These are phyloP conservation scores for Saccharomyces pastorianus DNA, from an alignment of 1,139 yeast genomes.

Conservation along the genomic window DNA sequence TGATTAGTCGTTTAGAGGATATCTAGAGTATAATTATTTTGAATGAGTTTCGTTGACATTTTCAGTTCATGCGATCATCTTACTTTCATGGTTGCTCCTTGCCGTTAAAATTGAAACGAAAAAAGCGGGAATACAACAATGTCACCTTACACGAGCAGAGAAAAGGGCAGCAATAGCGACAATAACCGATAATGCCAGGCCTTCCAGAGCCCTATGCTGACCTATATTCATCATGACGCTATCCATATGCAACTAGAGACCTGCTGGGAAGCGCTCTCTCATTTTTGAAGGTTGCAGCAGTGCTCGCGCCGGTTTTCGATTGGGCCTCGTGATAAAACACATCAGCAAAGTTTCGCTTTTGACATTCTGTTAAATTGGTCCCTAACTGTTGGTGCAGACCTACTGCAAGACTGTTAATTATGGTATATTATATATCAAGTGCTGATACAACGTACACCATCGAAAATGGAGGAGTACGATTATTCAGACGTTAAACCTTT, in stretches of 20 bases:
- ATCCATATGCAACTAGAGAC: not conserved
- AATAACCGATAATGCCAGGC: constrained; percentile 5
- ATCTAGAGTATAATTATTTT: not conserved
- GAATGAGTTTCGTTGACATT: not conserved
- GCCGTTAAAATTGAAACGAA: not conserved
- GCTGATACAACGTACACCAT: constrained; percentile 4
- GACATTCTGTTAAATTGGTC: not conserved
- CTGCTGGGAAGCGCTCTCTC: not conserved
- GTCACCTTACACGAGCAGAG: constrained; percentile 1
- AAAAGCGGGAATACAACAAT: not conserved
- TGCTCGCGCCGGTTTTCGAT: not conserved
- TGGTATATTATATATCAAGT: not conserved
- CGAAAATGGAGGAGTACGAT: not conserved
- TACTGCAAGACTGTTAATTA: not conserved
- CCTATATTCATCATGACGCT: not conserved
- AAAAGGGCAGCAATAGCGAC: constrained; percentile 14
- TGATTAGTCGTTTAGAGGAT: not conserved
- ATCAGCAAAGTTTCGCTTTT: not conserved
- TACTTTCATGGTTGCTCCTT: not conserved
- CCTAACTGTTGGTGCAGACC: not conserved
- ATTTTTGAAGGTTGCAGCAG: not conserved
- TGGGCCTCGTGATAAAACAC: not conserved
- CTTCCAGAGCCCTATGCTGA: not conserved
- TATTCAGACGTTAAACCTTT: constrained; percentile 9
- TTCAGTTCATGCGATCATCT: not conserved